phyloP scores from a whole-genome alignment of 2,329 filamentous ascomycete species.

The Teratosphaeria zuluensis region DNA sequence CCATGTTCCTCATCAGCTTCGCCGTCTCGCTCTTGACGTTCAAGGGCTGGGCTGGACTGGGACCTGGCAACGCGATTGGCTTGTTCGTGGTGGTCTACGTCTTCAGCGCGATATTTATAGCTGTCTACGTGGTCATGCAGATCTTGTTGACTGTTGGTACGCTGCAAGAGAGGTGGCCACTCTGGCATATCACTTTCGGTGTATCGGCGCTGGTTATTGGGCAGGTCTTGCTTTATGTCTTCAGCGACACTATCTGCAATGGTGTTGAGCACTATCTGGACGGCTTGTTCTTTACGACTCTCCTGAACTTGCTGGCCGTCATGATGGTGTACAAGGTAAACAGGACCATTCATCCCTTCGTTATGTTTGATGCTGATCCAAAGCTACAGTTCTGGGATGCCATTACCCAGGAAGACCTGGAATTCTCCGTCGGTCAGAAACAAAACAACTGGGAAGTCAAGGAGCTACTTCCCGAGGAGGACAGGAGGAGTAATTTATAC shows the following conservation, averaged over 20 bases:
- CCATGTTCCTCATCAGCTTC: conserved; percentile 78
- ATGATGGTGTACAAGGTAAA: conserved; percentile 99
- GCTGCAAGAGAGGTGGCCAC: conserved; percentile 86
- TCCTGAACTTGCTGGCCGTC: conserved; percentile 85
- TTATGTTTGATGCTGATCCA: background rate
- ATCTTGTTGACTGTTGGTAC: conserved; percentile 80
- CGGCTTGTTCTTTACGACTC: conserved; percentile 85
- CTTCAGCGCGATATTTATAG: conserved; percentile 75
- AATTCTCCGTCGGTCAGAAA: conserved; percentile 92
- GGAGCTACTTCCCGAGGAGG: conserved; percentile 40
- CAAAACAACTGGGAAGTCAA: conserved; percentile 99
- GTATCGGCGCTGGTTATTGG: conserved; percentile 85
- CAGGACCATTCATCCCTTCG: background rate
- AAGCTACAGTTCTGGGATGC: conserved; percentile 84
- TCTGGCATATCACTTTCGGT: conserved; percentile 85
- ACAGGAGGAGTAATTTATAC: conserved; percentile 7
- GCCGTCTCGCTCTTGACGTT: conserved; percentile 86
- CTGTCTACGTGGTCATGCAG: conserved; percentile 81
- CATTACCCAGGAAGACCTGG: conserved; percentile 94
- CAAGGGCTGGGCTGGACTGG: conserved; percentile 78
- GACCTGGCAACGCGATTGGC: conserved; percentile 75
- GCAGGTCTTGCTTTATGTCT: conserved; percentile 85
- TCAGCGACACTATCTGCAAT: conserved; percentile 76
- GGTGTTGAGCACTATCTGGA: conserved; percentile 86
- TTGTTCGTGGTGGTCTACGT: conserved; percentile 89